Evolutionary conservation across 768 basidiomycete genomes (phyloP).

Genomic region (Tricholoma bakamatsutake): DNA sequence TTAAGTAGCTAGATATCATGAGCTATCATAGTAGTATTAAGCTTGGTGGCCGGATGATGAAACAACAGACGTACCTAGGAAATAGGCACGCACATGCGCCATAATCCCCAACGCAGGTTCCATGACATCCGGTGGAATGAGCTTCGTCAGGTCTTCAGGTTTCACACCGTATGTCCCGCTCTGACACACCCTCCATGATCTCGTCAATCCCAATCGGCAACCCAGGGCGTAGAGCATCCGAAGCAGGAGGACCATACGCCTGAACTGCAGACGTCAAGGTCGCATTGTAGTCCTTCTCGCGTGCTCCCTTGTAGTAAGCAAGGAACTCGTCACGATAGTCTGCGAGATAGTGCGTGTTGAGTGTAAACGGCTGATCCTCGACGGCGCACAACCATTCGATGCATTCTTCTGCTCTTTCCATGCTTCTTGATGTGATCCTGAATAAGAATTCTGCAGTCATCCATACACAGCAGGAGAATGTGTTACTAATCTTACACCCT

Average conservation of each 20-base stretch:
- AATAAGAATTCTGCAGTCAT: constrained; percentile 37
- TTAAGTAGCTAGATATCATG: constrained; percentile 43
- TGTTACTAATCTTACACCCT: neutral
- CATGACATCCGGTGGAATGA: constrained; percentile 45
- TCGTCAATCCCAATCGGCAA: constrained; percentile 24
- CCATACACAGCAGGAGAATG: neutral
- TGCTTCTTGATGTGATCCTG: constrained; percentile 43
- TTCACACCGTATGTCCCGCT: constrained; percentile 31
- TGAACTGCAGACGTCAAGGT: constrained; percentile 22
- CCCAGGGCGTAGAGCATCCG: too few species aligned
- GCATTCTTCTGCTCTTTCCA: constrained; percentile 30
- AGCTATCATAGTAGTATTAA: too few species aligned
- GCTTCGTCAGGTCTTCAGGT: constrained; percentile 38
- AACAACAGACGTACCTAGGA: constrained; percentile 46
- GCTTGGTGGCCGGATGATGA: neutral
- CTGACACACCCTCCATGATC: too few species aligned
- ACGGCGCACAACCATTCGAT: constrained; percentile 42
- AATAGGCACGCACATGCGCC: constrained; percentile 68
- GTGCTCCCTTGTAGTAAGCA: constrained; percentile 38
- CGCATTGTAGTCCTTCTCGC: constrained; percentile 26
- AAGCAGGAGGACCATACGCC: constrained; percentile 5
- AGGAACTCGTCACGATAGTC: constrained; percentile 46
- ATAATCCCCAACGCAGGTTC: constrained; percentile 58
- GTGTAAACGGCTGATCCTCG: constrained; percentile 39
- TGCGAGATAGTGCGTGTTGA: constrained; percentile 42